Conservation (phyloP, 768 basidiomycete genomes). For the Cystobasidiopsis lactophilus region DNA sequence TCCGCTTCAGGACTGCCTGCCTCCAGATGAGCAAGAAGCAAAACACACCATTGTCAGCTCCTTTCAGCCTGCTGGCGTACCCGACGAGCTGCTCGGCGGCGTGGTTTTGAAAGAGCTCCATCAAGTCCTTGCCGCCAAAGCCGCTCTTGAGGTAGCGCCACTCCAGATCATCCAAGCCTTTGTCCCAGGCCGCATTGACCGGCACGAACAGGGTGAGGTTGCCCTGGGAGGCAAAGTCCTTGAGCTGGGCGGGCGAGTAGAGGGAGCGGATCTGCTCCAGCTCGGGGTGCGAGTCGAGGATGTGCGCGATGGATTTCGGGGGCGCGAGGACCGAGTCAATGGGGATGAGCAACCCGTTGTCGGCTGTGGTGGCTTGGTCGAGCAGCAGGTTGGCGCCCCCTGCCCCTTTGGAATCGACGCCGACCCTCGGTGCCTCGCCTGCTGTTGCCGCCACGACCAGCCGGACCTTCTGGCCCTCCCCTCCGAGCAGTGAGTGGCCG, state of each 20-base stretch:
- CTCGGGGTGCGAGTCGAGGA: slow-evolving; percentile 38
- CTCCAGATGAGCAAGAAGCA: background rate
- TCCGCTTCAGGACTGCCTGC: slow-evolving; percentile 12
- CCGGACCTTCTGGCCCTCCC: slow-evolving; percentile 59
- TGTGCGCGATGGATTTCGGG: slow-evolving; percentile 30
- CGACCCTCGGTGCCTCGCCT: slow-evolving; percentile 29
- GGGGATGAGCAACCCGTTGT: slow-evolving; percentile 59
- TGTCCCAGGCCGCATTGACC: slow-evolving; percentile 58
- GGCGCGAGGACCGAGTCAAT: slow-evolving; percentile 50
- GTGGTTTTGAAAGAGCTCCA: slow-evolving; percentile 56
- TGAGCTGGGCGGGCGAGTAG: slow-evolving; percentile 39
- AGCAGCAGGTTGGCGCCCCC: background rate
- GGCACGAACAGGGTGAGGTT: slow-evolving; percentile 78
- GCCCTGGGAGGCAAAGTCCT: slow-evolving; percentile 28
- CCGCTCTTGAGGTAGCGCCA: slow-evolving; percentile 69
- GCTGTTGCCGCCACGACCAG: slow-evolving; percentile 28
- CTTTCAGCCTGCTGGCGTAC: slow-evolving; percentile 22
- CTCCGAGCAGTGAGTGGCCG: slow-evolving; percentile 52
- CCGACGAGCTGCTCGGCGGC: slow-evolving; percentile 32
- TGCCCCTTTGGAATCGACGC: slow-evolving; percentile 43
- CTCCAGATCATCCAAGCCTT: slow-evolving; percentile 46
- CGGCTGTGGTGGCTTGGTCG: slow-evolving; percentile 28
- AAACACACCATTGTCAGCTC: background rate
- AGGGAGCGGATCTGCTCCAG: slow-evolving; percentile 56
- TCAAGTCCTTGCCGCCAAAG: slow-evolving; percentile 59